Evolutionary conservation across 805 yeast species (phyloP).

Genomic region (Candida ovalis): DNA sequence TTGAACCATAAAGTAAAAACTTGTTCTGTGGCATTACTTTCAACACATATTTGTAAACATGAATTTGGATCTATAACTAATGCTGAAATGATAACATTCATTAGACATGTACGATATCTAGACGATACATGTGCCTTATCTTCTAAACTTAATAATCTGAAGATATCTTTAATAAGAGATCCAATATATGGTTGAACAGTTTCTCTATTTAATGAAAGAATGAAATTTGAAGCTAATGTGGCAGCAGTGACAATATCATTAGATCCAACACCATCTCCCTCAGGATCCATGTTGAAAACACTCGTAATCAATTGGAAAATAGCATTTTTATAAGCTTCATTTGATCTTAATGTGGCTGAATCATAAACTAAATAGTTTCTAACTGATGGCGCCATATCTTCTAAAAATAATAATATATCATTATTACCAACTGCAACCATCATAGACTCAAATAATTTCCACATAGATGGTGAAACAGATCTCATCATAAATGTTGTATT

Average conservation of each 20-base stretch:
- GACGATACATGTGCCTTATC: conserved; percentile 29
- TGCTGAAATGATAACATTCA: conserved; percentile 62
- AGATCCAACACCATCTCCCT: conserved; percentile 41
- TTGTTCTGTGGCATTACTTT: conserved; percentile 38
- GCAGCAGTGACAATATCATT: conserved; percentile 57
- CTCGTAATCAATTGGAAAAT: conserved; percentile 48
- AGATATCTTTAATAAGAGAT: conserved; percentile 40
- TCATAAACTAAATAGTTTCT: conserved; percentile 69
- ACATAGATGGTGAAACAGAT: conserved; percentile 62
- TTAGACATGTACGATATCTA: conserved; percentile 39
- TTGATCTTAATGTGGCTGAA: conserved; percentile 41
- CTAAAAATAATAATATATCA: conserved; percentile 62
- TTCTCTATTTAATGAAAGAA: conserved; percentile 50
- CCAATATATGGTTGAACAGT: conserved; percentile 44
- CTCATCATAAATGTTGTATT: conserved; percentile 64
- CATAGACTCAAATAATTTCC: conserved; percentile 63
- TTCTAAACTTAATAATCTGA: conserved; percentile 34
- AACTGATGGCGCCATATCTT: conserved; percentile 70
- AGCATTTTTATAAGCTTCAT: conserved; percentile 44
- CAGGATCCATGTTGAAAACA: conserved; percentile 31
- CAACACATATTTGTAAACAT: conserved; percentile 49
- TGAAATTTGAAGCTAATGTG: conserved; percentile 60
- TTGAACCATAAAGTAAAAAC: conserved; percentile 70
- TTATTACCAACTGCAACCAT: conserved; percentile 35
- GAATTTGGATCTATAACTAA: conserved; percentile 56